phyloP scores from a whole-genome alignment of 139 green algal species.

The Desmodesmus armatus region DNA sequence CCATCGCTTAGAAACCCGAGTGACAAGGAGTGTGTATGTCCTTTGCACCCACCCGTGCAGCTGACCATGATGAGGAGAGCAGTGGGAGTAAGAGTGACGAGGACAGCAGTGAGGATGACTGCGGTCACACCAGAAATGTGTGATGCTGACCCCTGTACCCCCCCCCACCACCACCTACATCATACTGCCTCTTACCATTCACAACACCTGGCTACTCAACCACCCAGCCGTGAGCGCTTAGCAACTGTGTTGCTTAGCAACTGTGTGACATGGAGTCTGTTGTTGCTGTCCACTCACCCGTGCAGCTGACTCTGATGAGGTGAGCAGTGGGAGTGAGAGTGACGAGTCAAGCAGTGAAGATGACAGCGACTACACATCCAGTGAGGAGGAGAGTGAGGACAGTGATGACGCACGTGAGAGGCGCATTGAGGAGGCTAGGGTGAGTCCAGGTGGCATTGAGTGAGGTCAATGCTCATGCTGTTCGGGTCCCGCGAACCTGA shows the following conservation, averaged over 20 bases:
- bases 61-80: background rate
- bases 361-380: conserved; percentile 11
- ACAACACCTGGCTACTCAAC: no score
- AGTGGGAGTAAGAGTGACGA: conserved; percentile 36
- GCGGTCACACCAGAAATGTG: conserved; percentile 8
- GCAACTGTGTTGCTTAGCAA: no score
- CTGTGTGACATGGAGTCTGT: no score
- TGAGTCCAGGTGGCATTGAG: background rate
- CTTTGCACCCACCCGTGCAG: no score
- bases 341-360: conserved; percentile 40
- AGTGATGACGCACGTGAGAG: conserved; percentile 75
- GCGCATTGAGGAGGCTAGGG: conserved; percentile 68
- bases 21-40: no score
- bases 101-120: conserved; percentile 27
- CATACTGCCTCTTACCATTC: no score
- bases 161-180: no score
- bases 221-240: no score
- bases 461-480: background rate
- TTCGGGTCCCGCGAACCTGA: no score
- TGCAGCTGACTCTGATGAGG: background rate
- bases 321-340: conserved; percentile 27
- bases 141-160: no score
- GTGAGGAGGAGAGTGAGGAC: conserved; percentile 61
- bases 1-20: no score
- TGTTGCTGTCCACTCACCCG: no score